These are phyloP conservation scores for Solanum chacoense DNA, from an alignment of 305 asterid species.

Conservation along the genomic window DNA sequence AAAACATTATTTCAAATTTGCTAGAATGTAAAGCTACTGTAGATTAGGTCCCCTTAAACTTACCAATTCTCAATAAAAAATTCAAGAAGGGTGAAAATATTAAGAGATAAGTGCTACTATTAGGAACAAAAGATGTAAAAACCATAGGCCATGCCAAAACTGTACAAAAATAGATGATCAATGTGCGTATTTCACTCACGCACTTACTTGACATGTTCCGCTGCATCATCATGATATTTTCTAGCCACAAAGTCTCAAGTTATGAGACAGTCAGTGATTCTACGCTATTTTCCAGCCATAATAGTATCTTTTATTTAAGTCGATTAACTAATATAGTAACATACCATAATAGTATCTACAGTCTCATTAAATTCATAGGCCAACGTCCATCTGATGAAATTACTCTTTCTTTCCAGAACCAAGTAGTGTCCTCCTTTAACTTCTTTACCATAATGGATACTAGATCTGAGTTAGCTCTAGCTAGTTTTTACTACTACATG, in stretches of 20 bases:
- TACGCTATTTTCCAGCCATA: neutral
- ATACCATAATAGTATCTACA: neutral
- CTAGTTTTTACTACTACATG: neutral
- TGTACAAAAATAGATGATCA: neutral
- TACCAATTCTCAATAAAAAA: neutral
- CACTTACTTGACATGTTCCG: neutral
- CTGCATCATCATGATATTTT: neutral
- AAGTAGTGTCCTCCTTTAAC: neutral
- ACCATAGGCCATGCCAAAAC: neutral
- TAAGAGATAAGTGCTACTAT: neutral
- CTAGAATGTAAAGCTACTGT: neutral
- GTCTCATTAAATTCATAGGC: neutral
- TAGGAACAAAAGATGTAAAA: neutral
- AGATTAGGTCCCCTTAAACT: neutral
- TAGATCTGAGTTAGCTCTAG: neutral
- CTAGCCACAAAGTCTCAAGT: neutral
- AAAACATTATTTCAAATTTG: neutral
- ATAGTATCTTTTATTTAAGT: neutral
- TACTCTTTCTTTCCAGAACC: neutral
- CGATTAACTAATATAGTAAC: neutral
- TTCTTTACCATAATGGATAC: neutral
- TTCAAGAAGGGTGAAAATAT: neutral
- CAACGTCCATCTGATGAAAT: neutral
- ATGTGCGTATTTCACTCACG: neutral
- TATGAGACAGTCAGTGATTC: neutral